Percentiles rank a stretch among this genome's conserved stretches.
phyloP scores from a whole-genome alignment of 495 filamentous ascomycete species.

The Trichoderma reesei region DNA sequence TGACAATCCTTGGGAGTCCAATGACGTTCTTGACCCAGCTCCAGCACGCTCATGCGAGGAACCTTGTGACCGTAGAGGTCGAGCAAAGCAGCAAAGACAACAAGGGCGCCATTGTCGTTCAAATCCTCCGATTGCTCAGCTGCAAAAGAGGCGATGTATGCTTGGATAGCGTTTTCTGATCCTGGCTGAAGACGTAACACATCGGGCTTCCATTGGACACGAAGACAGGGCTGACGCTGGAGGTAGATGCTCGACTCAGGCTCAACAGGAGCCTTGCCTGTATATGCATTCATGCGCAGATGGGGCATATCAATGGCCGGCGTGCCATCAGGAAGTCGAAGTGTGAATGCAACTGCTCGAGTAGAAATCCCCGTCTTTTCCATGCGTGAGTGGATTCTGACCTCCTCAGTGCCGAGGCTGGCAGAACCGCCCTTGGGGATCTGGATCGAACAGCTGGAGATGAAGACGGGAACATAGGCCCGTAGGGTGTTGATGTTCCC shows the following conservation, averaged over 20 bases:
- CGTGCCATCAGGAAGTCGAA: conserved; percentile 2
- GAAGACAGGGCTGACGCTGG: conserved; percentile 19
- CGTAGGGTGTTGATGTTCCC: conserved; percentile 10
- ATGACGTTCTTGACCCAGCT: conserved; percentile 3
- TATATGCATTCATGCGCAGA: conserved; percentile 13
- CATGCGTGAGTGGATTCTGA: conserved; percentile 11
- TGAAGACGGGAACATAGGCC: conserved; percentile 14
- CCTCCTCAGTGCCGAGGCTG: neutral
- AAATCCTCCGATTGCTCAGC: neutral
- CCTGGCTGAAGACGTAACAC: conserved; percentile 14
- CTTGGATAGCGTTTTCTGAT: neutral
- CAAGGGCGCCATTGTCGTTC: conserved; percentile 5
- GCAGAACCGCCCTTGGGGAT: neutral
- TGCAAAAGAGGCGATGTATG: conserved; percentile 13
- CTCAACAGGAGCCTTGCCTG: conserved; percentile 9
- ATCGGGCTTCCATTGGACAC: conserved; percentile 30
- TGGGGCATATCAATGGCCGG: conserved; percentile 12
- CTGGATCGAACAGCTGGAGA: conserved; percentile 12
- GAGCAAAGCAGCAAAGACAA: conserved; percentile 14
- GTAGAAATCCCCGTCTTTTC: conserved; percentile 13
- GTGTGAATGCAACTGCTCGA: conserved; percentile 9
- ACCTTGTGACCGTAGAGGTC: conserved; percentile 21
- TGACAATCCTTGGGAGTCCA: conserved; percentile 13
- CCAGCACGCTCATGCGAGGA: conserved; percentile 18
- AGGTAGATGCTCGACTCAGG: neutral